Base-by-base conservation (phyloP, 2,329 filamentous ascomycete genomes). In the Cladosporium halotolerans region DNA sequence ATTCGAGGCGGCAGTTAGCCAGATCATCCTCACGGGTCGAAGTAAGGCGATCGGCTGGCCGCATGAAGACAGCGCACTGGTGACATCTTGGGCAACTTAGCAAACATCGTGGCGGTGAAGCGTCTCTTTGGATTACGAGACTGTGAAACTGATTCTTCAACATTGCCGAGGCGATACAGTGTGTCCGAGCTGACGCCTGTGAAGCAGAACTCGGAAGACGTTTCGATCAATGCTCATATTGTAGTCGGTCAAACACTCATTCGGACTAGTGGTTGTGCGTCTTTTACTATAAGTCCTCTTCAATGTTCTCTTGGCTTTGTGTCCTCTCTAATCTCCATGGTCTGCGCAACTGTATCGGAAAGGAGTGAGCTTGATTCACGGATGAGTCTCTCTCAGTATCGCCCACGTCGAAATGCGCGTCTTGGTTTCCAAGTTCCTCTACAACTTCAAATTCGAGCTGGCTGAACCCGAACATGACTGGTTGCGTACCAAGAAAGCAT, bases 341-440 rank as follows among this genome's bases (percentile, higher is more conserved):
- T 18, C 16, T 18, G 16, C 2, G 14, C n/a, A 62, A 62, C 54
- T 66, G 65, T 48, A 56, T 62, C 44, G 58, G 62, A 9, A 62
- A 60, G 51, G 39, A 39, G 47, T 51, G 16, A 34, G 47, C 36
- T 8, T n/a, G n/a, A 2, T n/a, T 3, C 6, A n/a, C 13, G 6
- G 6, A n/a, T 10, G 6, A 2, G 36, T 8, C 8, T 7, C 28
- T 18, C 23, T 28, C 39, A 52, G 42, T 10, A 39, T 72, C 47
- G 66, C 67, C 2, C 68, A 65, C 34, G 57, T 62, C 34, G 70
- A 73, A 57, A 66, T 70, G 55, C 62, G 66, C 4, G 44, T 74
- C 2, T 64, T 71, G 3, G 57, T 75, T 34, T 61, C 69, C 7
- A 66, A 65, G 36, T 33, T 73, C 5, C 48, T 74, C 18, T 73